These are phyloP conservation scores for Keqinozyma sinolaborantium DNA, from an alignment of 1,139 yeast genomes.

Conservation along the genomic window DNA sequence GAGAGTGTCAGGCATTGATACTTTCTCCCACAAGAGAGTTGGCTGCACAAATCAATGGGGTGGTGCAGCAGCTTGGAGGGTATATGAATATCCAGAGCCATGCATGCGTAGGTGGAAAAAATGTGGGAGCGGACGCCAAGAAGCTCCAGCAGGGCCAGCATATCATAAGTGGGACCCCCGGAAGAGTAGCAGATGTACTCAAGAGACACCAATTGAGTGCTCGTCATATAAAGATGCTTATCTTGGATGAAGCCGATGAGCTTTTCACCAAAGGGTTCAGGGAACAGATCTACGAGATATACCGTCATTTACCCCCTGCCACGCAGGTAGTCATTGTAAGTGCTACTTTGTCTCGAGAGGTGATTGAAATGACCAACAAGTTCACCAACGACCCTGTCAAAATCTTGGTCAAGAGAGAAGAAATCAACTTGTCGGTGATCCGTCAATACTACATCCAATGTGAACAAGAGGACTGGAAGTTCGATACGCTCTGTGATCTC, in stretches of 20 bases:
- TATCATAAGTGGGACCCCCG: conserved; percentile 96
- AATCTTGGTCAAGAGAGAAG: conserved; percentile 86
- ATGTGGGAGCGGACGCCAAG: conserved; percentile 76
- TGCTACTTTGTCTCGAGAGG: conserved; percentile 87
- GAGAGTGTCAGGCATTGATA: conserved; percentile 78
- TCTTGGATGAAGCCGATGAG: conserved; percentile 95
- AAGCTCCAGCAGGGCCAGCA: conserved; percentile 76
- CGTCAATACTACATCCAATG: conserved; percentile 84
- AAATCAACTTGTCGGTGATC: conserved; percentile 84
- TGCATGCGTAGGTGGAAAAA: conserved; percentile 93
- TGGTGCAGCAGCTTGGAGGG: conserved; percentile 79
- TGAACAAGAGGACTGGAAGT: conserved; percentile 93
- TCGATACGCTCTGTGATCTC: conserved; percentile 87
- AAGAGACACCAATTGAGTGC: conserved; percentile 68
- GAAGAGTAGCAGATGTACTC: conserved; percentile 85
- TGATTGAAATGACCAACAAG: conserved; percentile 78
- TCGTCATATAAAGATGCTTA: conserved; percentile 73
- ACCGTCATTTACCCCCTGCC: conserved; percentile 71
- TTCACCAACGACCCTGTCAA: conserved; percentile 90
- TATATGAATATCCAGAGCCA: conserved; percentile 81
- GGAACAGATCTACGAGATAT: conserved; percentile 88
- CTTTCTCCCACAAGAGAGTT: conserved; percentile 95
- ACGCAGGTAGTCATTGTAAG: conserved; percentile 92
- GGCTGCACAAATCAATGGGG: conserved; percentile 85
- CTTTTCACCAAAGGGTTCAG: conserved; percentile 86